These are phyloP conservation scores for Cyberlindnera americana DNA, from an alignment of 805 yeast species.

Conservation along the genomic window DNA sequence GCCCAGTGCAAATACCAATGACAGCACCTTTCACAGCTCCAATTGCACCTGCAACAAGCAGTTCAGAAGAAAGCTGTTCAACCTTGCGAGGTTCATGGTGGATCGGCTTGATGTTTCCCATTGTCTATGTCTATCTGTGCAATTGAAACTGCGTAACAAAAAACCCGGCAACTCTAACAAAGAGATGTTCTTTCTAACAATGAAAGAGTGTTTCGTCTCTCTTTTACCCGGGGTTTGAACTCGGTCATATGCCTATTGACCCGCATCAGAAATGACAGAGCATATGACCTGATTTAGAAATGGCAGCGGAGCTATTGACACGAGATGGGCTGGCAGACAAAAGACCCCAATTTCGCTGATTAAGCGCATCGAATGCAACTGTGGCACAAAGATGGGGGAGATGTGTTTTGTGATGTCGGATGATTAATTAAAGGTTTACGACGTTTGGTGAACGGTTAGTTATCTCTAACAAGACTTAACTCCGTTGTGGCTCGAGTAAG, in stretches of 20 bases:
- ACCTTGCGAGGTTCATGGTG: conserved; percentile 37
- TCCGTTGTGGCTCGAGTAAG: neutral
- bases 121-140: neutral
- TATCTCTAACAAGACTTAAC: neutral
- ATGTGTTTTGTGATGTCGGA: neutral
- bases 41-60: conserved; percentile 34
- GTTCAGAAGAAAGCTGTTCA: conserved; percentile 34
- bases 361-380: neutral
- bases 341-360: too few species aligned
- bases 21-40: conserved; percentile 42
- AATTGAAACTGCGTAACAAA: too few species aligned
- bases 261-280: neutral
- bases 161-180: too few species aligned
- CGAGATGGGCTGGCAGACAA: too few species aligned
- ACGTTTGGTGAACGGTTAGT: neutral
- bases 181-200: too few species aligned
- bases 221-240: conserved; percentile 3
- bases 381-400: too few species aligned
- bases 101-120: conserved; percentile 30
- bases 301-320: neutral
- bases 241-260: neutral
- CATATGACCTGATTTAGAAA: neutral
- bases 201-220: too few species aligned
- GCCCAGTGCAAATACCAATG: conserved; percentile 33
- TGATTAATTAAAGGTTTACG: neutral